Evolutionary conservation across 2,329 filamentous ascomycete genomes (phyloP).

Genomic region (Magnaporthales sp.): DNA sequence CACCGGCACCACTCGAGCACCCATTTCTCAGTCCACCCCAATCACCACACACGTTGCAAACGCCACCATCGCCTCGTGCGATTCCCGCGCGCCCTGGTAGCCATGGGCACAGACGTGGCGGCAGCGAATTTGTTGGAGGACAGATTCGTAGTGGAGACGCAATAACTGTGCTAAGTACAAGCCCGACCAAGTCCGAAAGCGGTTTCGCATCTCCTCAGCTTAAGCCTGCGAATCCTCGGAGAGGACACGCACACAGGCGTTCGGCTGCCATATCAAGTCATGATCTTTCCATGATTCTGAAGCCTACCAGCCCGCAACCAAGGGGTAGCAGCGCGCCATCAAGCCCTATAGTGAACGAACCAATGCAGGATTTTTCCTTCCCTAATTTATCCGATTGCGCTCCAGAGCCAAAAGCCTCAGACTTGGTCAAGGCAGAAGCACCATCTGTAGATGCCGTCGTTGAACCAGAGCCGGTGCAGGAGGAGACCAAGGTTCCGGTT

Average conservation of each 20-base stretch:
- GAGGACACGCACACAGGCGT: slow-evolving; percentile 72
- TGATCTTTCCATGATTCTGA: slow-evolving; percentile 64
- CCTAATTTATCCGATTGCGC: slow-evolving; percentile 8
- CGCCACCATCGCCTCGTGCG: slow-evolving; percentile 28
- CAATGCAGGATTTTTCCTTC: slow-evolving; percentile 15
- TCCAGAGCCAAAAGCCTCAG: background rate
- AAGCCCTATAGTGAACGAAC: slow-evolving; percentile 45
- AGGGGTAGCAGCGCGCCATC: slow-evolving; percentile 55
- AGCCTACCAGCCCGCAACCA: slow-evolving; percentile 43
- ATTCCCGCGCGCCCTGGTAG: slow-evolving; percentile 47
- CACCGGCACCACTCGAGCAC: slow-evolving; percentile 21
- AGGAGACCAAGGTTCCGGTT: slow-evolving; percentile 10
- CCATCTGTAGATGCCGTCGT: background rate
- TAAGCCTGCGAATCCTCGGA: slow-evolving; percentile 40
- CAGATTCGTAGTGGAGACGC: slow-evolving; percentile 50
- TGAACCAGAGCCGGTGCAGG: background rate
- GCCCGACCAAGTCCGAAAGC: slow-evolving; percentile 56
- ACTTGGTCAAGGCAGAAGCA: background rate
- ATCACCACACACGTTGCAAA: slow-evolving; percentile 30
- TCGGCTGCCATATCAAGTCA: slow-evolving; percentile 78
- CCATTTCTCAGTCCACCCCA: slow-evolving; percentile 44
- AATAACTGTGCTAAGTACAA: slow-evolving; percentile 57
- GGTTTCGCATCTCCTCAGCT: slow-evolving; percentile 50
- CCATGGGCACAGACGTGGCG: slow-evolving; percentile 71
- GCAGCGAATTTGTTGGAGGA: slow-evolving; percentile 80